A percentile compares a stretch with the other conserved stretches of the same genome.
Evolutionary conservation across 1,139 yeast genomes (phyloP).

Genomic region (Kluyveromyces sp.): DNA sequence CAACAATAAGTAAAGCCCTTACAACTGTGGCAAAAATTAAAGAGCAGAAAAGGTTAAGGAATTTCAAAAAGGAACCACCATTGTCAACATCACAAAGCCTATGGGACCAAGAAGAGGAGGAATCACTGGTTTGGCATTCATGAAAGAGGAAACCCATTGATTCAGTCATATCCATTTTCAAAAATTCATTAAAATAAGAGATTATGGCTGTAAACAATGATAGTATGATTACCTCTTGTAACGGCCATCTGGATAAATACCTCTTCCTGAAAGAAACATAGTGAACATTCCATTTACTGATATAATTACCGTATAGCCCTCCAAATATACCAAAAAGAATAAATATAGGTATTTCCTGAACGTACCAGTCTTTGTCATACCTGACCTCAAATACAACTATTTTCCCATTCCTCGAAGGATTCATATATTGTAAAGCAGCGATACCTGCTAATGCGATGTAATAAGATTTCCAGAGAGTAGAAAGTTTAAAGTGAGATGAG

Average conservation of each 20-base stretch:
- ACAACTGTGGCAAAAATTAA: slow-evolving; percentile 65
- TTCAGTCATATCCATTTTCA: slow-evolving; percentile 88
- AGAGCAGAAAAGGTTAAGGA: slow-evolving; percentile 36
- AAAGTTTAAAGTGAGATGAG: slow-evolving; percentile 49
- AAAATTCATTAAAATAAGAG: slow-evolving; percentile 76
- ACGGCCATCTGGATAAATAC: slow-evolving; percentile 39
- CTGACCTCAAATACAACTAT: slow-evolving; percentile 84
- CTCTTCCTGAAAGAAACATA: slow-evolving; percentile 74
- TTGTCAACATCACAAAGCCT: slow-evolving; percentile 45
- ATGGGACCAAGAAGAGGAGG: slow-evolving; percentile 35
- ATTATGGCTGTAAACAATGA: slow-evolving; percentile 66
- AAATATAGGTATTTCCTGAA: slow-evolving; percentile 76
- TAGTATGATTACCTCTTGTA: slow-evolving; percentile 63
- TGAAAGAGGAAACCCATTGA: slow-evolving; percentile 84
- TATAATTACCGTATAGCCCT: slow-evolving; percentile 78
- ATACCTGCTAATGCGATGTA: slow-evolving; percentile 89
- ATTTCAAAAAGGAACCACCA: slow-evolving; percentile 23
- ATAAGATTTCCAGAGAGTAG: slow-evolving; percentile 86
- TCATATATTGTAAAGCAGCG: slow-evolving; percentile 60
- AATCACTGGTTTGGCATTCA: slow-evolving; percentile 52
- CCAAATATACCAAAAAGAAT: slow-evolving; percentile 81
- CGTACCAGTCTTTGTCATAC: slow-evolving; percentile 81
- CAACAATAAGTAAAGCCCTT: slow-evolving; percentile 62
- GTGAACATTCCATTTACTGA: slow-evolving; percentile 70
- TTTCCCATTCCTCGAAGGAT: slow-evolving; percentile 93